Evolutionary conservation across 805 yeast genomes (phyloP).

Genomic region (Kodamaea sagamina): DNA sequence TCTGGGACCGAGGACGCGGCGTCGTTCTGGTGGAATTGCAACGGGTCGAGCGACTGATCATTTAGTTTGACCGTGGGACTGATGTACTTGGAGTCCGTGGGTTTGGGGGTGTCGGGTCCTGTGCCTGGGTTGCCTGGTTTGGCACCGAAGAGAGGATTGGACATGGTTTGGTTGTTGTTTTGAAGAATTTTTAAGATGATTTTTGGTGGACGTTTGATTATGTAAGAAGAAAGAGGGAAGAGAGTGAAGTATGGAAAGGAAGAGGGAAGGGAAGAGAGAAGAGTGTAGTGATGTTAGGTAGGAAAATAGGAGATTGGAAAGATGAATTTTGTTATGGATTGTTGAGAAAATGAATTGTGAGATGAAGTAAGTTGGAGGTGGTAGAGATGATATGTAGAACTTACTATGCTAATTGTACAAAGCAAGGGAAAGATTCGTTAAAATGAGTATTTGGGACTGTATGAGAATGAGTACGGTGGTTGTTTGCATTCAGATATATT

Average conservation of each 20-base stretch:
- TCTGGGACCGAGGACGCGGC: conserved; percentile 17
- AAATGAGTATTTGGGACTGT: too few relatives aligned
- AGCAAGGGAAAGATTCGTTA: too few relatives aligned
- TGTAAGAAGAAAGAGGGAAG: background rate
- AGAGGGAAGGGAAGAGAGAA: too few relatives aligned
- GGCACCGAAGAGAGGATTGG: conserved; percentile 6
- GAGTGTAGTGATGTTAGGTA: too few relatives aligned
- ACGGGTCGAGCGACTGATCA: conserved; percentile 25
- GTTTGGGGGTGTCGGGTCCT: background rate
- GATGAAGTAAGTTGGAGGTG: too few relatives aligned
- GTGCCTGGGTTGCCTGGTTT: background rate
- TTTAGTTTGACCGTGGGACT: conserved; percentile 34
- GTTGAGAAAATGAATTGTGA: too few relatives aligned
- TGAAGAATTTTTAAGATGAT: conserved; percentile 9
- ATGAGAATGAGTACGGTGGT: too few relatives aligned
- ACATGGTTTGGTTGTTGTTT: conserved; percentile 7
- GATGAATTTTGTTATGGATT: too few relatives aligned
- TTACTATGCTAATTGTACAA: too few relatives aligned
- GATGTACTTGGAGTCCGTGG: conserved; percentile 26
- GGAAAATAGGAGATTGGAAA: too few relatives aligned
- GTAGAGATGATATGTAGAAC: too few relatives aligned
- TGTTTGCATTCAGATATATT: too few relatives aligned
- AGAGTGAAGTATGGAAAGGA: background rate
- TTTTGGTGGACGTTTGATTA: conserved; percentile 7
- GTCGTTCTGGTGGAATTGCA: conserved; percentile 23